A percentile compares a stretch with the other conserved stretches of the same genome.
Conservation (phyloP, 768 basidiomycete genomes). For the Phallus indusiatus region DNA sequence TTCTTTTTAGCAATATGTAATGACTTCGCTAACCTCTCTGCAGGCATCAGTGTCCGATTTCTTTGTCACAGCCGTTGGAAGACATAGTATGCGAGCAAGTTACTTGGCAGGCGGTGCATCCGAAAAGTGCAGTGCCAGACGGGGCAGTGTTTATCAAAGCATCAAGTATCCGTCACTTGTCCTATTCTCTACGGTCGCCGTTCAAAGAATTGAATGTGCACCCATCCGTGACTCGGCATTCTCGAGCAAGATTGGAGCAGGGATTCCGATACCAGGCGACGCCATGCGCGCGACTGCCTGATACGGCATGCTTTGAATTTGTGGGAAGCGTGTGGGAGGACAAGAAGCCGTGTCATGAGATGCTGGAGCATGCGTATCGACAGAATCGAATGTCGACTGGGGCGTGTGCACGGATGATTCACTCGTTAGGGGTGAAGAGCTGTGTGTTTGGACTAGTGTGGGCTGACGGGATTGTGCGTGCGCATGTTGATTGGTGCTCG, state of each 20-base stretch:
- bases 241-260: conserved; percentile 30
- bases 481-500: conserved; percentile 47
- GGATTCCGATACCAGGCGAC: conserved; percentile 46
- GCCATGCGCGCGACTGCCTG: conserved; percentile 37
- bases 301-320: conserved; percentile 41
- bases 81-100: conserved; percentile 20
- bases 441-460: conserved; percentile 48
- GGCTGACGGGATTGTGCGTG: conserved; percentile 41
- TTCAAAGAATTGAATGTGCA: conserved; percentile 39
- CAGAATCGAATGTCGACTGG: conserved; percentile 51
- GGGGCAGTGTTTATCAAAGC: conserved; percentile 38
- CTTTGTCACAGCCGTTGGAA: conserved; percentile 33
- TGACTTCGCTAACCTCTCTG: not conserved
- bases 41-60: conserved; percentile 40
- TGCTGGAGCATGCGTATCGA: conserved; percentile 44
- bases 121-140: conserved; percentile 42
- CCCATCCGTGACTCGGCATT: conserved; percentile 25
- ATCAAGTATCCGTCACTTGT: conserved; percentile 29
- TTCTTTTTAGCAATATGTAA: not conserved
- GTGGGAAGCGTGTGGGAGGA: conserved; percentile 49
- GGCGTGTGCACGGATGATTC: conserved; percentile 38
- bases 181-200: conserved; percentile 33
- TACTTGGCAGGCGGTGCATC: conserved; percentile 26
- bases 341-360: conserved; percentile 42
- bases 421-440: conserved; percentile 34